Base-by-base conservation (phyloP, 352 stramenopile genomes). In the Pythium brassicae region DNA sequence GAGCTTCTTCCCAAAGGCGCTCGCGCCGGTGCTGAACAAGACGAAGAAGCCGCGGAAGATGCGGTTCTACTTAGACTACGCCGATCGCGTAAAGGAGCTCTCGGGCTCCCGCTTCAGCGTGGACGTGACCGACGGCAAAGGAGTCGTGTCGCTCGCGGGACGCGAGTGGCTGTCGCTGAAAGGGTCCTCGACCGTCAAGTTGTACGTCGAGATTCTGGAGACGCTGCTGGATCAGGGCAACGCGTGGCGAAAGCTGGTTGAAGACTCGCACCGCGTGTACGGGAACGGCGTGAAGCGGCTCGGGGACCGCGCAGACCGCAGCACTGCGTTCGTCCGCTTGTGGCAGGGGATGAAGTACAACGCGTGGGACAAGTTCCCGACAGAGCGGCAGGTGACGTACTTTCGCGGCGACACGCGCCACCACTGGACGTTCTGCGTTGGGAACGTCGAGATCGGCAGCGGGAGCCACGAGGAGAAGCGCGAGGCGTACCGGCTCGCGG, bases 11-110 rank as follows among this genome's bases (percentile, higher is more conserved):
- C 80, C 78, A 0, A 40, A 69, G 8, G 56, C 68, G 5, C 56
- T 91, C 37, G 56, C 61, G n/a, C 73, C 81, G 10, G 62, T 92
- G 4, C 60, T 65, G 12, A 87, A 92, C 50, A 66, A 78, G 34
- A 88, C 75, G 19, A 89, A 82, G 53, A 89, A 87, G 34, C 64
- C 76, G 15, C 71, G 81, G 4, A 92, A 88, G 47, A 74, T 88
- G 62, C 76, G 71, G 22, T 92, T 78, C 49, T 92, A 88, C 44
- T 53, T 89, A 0, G 76, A 87, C 40, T 87, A 88, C 37, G 63
- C 71, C 14, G 57, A 86, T 54, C 68, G 77, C 6, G 78, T 83
- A 22, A 61, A 83, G 46, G 52, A 71, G 1, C 50, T 76, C 8
- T 82, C 67, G 23, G 64, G 75, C 23, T 40, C 46, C 3, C 59